These are phyloP conservation scores for Skeletonema grethae DNA, from an alignment of 108 stramenopile genomes.

Conservation along the genomic window DNA sequence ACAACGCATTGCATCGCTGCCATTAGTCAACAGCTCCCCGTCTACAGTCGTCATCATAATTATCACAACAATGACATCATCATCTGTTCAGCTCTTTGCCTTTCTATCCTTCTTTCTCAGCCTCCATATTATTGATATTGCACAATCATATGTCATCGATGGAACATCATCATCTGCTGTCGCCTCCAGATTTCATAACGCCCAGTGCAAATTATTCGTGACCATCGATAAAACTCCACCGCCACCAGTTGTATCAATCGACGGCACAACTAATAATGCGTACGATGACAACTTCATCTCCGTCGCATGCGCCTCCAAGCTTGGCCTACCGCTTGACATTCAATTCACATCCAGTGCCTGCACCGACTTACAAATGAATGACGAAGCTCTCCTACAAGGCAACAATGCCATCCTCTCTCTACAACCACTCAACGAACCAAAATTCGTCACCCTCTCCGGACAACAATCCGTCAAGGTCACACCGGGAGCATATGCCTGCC, in stretches of 20 bases:
- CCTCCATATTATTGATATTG: background rate
- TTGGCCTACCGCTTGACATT: background rate
- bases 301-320: background rate
- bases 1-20: background rate
- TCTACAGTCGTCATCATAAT: too few species aligned
- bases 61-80: background rate
- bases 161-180: background rate
- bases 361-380: background rate
- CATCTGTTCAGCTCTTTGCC: background rate
- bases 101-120: background rate
- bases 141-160: conserved; percentile 4
- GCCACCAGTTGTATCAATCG: background rate
- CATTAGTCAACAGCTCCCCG: too few species aligned
- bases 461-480: conserved; percentile 15
- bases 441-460: background rate
- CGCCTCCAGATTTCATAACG: background rate
- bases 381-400: background rate
- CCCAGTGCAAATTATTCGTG: background rate
- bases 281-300: background rate
- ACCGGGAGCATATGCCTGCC: conserved; percentile 16
- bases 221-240: background rate
- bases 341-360: background rate
- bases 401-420: background rate
- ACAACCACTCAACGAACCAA: background rate
- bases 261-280: too few species aligned